A percentile compares a stretch with the other conserved stretches of the same genome.
phyloP scores from a whole-genome alignment of 208 protist species.

The Phytomonas francai region DNA sequence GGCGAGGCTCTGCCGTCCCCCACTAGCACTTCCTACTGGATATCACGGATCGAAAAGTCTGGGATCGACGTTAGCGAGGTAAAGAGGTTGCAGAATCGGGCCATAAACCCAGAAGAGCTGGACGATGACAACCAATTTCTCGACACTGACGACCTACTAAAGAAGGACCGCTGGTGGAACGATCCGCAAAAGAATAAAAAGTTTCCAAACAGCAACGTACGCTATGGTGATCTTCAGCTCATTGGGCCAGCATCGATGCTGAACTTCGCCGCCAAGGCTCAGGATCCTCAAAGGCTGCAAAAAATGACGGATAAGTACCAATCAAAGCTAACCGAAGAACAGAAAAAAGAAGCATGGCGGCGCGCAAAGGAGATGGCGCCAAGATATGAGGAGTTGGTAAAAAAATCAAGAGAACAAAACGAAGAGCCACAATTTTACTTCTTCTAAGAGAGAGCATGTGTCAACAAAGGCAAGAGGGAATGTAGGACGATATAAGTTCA shows the following conservation, averaged over 20 bases:
- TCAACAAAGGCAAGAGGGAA: background rate
- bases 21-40: conserved; percentile 84
- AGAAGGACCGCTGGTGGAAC: conserved; percentile 84
- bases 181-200: conserved; percentile 77
- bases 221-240: conserved; percentile 66
- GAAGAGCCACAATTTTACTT: conserved; percentile 85
- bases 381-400: conserved; percentile 76
- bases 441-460: conserved; percentile 26
- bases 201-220: conserved; percentile 79
- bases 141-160: conserved; percentile 82
- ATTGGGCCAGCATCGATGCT: conserved; percentile 85
- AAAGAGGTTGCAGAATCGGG: conserved; percentile 60
- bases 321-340: conserved; percentile 67
- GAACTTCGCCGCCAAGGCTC: conserved; percentile 82
- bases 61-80: conserved; percentile 83
- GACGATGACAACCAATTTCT: conserved; percentile 64
- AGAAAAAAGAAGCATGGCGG: conserved; percentile 81
- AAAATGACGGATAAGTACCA: conserved; percentile 85
- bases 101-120: conserved; percentile 53
- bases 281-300: conserved; percentile 71
- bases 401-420: conserved; percentile 61
- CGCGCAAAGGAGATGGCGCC: conserved; percentile 87
- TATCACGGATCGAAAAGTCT: conserved; percentile 71
- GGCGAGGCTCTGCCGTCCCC: conserved; percentile 80
- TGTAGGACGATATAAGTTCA: background rate